A percentile compares a stretch with the other conserved stretches of the same genome.
These are phyloP conservation scores for Aphanomyces cochlioides DNA, from an alignment of 352 stramenopile species.

Conservation along the genomic window DNA sequence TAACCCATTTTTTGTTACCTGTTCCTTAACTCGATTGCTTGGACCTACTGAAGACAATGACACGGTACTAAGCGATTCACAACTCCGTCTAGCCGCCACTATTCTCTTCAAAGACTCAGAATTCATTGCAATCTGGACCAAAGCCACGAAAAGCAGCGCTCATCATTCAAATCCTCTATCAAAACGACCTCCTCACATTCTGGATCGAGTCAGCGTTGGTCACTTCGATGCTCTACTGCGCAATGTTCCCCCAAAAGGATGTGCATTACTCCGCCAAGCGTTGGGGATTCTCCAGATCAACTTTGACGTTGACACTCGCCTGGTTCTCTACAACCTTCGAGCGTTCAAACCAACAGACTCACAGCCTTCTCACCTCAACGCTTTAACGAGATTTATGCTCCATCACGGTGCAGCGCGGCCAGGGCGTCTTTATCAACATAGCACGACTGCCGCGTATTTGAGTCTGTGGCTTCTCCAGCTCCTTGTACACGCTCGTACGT, in stretches of 20 bases:
- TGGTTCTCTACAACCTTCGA: neutral
- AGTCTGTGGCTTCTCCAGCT: slow-evolving; percentile 14
- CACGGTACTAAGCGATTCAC: neutral
- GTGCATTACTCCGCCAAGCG: neutral
- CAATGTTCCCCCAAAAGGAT: neutral
- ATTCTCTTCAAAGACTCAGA: neutral
- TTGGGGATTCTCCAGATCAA: neutral
- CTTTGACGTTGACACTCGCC: neutral
- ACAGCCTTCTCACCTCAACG: neutral
- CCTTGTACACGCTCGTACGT: neutral
- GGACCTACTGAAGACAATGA: neutral
- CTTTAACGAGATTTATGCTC: neutral
- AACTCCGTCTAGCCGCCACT: neutral
- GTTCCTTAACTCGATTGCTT: slow-evolving; percentile 1
- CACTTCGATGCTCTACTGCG: neutral
- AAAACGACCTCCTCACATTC: neutral
- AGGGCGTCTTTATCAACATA: neutral
- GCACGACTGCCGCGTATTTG: neutral
- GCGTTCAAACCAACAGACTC: neutral
- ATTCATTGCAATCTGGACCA: neutral
- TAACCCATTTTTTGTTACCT: slow-evolving; percentile 10
- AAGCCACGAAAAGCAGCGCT: neutral
- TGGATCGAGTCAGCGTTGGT: neutral
- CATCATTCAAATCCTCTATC: neutral
- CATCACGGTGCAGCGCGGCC: neutral